A percentile compares a stretch with the other conserved stretches of the same genome.
Evolutionary conservation across 495 filamentous ascomycete genomes (phyloP).

Genomic region (Talaromyces wortmannii): DNA sequence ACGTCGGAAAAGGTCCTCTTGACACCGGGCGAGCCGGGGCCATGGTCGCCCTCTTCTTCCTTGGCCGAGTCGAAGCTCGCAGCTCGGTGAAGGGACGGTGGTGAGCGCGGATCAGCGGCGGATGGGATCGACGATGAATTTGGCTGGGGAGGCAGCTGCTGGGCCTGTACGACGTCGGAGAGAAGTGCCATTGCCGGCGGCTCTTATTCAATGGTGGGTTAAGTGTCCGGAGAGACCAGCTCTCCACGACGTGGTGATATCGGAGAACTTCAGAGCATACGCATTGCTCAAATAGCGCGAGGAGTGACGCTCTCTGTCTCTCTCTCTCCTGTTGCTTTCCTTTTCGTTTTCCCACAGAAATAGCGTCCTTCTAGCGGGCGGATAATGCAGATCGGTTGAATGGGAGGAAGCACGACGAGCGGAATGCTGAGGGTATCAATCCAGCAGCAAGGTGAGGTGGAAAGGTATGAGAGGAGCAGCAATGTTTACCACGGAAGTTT

Average conservation of each 20-base stretch:
- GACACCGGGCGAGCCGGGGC: conserved; percentile 16
- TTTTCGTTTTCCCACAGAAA: too few relatives aligned
- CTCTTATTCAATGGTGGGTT: neutral
- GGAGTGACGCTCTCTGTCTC: neutral
- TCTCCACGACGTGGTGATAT: conserved; percentile 7
- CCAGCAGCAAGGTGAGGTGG: neutral
- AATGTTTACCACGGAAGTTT: neutral
- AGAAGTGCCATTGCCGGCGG: conserved; percentile 3
- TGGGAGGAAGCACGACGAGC: neutral
- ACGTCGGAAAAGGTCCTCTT: conserved; percentile 39
- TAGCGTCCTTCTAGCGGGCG: too few relatives aligned
- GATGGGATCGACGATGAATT: neutral
- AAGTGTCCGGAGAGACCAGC: conserved; percentile 5
- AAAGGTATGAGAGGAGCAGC: neutral
- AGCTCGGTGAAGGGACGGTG: conserved; percentile 18
- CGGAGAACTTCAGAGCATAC: conserved; percentile 3
- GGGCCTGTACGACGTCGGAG: neutral
- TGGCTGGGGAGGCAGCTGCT: neutral
- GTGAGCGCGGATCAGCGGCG: neutral
- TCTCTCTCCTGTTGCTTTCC: too few relatives aligned
- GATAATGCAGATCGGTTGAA: neutral
- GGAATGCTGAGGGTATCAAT: neutral
- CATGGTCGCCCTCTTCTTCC: conserved; percentile 21
- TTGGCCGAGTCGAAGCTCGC: conserved; percentile 29
- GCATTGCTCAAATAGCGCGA: conserved; percentile 1